phyloP scores from a whole-genome alignment of 208 protist species.

The Leishmania lainsoni region DNA sequence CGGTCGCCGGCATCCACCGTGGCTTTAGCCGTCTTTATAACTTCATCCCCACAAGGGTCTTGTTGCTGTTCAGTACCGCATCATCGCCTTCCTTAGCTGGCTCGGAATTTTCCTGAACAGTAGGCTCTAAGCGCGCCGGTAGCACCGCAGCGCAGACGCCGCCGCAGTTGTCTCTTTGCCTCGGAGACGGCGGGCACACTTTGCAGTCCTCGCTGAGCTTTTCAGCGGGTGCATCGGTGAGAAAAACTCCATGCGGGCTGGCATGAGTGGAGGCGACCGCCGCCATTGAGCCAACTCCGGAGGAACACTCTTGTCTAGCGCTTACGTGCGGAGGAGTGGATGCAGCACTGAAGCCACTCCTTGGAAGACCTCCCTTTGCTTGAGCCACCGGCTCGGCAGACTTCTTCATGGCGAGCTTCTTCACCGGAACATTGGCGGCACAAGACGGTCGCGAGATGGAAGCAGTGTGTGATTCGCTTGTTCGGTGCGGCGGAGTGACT shows the following conservation, averaged over 20 bases:
- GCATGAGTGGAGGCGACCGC: not conserved
- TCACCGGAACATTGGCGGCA: not conserved
- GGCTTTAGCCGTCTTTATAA: slow-evolving; percentile 20
- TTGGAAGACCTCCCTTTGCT: not conserved
- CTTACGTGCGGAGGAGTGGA: not conserved
- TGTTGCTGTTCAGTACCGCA: not conserved
- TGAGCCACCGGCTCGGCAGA: not conserved
- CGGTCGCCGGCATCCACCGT: slow-evolving; percentile 50
- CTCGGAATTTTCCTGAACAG: not conserved
- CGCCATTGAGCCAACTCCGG: not conserved
- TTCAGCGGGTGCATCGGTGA: not conserved
- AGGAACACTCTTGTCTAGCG: not conserved
- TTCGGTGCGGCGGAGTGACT: not conserved
- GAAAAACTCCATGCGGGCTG: not conserved
- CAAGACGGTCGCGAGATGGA: not conserved
- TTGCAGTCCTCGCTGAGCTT: not conserved
- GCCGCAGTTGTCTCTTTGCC: not conserved
- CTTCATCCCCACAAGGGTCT: slow-evolving; percentile 6
- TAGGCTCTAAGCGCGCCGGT: not conserved
- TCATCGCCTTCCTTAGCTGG: not conserved
- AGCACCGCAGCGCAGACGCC: not conserved
- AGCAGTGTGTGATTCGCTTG: not conserved
- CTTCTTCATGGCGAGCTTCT: not conserved
- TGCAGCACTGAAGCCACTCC: not conserved
- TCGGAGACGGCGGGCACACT: not conserved